Percentiles rank a stretch among this genome's conserved stretches.
These are phyloP conservation scores for Exophiala sp. DNA, from an alignment of 2,329 filamentous ascomycete species.

Conservation along the genomic window DNA sequence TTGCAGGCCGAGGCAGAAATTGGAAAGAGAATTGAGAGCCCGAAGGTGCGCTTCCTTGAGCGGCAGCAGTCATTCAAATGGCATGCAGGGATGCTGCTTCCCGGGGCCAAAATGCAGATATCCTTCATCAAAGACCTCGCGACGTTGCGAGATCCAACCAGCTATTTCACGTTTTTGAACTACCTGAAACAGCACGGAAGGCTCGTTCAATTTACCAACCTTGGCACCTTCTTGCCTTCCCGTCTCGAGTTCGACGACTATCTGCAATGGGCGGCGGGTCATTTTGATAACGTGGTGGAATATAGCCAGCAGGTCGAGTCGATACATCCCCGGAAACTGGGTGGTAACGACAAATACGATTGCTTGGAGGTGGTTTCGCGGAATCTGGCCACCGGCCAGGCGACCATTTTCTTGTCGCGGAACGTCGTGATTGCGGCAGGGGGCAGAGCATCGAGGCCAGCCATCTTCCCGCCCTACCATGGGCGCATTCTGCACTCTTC, in stretches of 20 bases:
- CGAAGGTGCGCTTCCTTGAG: slow-evolving; percentile 81
- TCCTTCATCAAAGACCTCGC: slow-evolving; percentile 96
- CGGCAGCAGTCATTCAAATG: slow-evolving; percentile 77
- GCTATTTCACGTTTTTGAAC: slow-evolving; percentile 91
- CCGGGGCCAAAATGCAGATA: slow-evolving; percentile 94
- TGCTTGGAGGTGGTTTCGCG: slow-evolving; percentile 63
- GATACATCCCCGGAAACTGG: slow-evolving; percentile 53
- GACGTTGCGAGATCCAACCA: slow-evolving; percentile 77
- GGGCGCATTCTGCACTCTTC: slow-evolving; percentile 81
- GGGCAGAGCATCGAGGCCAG: slow-evolving; percentile 64
- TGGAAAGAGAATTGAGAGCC: slow-evolving; percentile 41
- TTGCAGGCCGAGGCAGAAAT: slow-evolving; percentile 33
- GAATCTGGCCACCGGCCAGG: slow-evolving; percentile 47
- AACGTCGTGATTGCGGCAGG: slow-evolving; percentile 61
- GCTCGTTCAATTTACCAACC: slow-evolving; percentile 85
- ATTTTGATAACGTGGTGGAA: slow-evolving; percentile 65
- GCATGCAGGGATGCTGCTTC: slow-evolving; percentile 93
- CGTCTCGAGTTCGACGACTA: slow-evolving; percentile 92
- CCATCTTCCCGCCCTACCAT: slow-evolving; percentile 61
- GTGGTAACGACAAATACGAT: slow-evolving; percentile 41
- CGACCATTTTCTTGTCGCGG: slow-evolving; percentile 38
- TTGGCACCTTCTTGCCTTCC: slow-evolving; percentile 80
- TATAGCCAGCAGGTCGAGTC: slow-evolving; percentile 74
- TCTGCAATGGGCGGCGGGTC: slow-evolving; percentile 80
- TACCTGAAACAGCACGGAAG: slow-evolving; percentile 77